Base-by-base conservation (phyloP, 345 rosid species). In the Linum trigynum region DNA sequence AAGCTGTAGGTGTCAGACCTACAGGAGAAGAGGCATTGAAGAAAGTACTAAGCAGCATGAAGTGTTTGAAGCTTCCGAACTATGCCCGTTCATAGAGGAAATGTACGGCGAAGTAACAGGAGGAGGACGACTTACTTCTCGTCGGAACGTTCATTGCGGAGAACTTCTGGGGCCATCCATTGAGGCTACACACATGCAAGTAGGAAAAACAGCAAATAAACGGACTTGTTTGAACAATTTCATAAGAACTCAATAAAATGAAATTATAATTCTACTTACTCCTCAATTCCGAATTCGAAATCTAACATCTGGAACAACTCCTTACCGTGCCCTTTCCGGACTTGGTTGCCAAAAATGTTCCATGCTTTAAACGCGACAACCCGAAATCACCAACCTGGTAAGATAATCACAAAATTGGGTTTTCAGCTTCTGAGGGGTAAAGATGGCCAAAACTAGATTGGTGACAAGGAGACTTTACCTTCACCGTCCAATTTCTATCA, bases 141-240 rank as follows among this genome's bases (percentile, higher is more conserved):
- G 68, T 94, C 97, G 5, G 97, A 83, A 62, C 88, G 90, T 74
- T 94, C 99, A 72, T 86, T 90, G 5, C 99, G 96, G 68, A 90
- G 96, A 79, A 85, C 92, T 85, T 94, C 99, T 4, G 96, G 98
- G 4, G 98, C 95, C 97, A 92, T 92, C 98, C 98, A 92, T 75
- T 94, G 99, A 77, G 97, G 99, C 99, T 94, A 72, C 62, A 85
- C 62, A 85, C 48, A 67, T 9, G 53, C 10, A 23, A 35, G 3
- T 5, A 17, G 7, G 10, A 57, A 35, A 5, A 37, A 2, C 38
- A 16, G 61, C 12, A 15, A 17, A 9, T 23, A 23, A 23, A 23
- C 32, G 32, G 32, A 23, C 32, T 23, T 23, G 32, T 23, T 23
- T 23, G 32, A 23, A 23, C 32, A 23, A 23, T 23, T 23, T 23